Percentiles rank a stretch among this genome's conserved stretches.
Conservation (phyloP, 1,284 basidiomycete genomes). For the Cryptococcus sp. region DNA sequence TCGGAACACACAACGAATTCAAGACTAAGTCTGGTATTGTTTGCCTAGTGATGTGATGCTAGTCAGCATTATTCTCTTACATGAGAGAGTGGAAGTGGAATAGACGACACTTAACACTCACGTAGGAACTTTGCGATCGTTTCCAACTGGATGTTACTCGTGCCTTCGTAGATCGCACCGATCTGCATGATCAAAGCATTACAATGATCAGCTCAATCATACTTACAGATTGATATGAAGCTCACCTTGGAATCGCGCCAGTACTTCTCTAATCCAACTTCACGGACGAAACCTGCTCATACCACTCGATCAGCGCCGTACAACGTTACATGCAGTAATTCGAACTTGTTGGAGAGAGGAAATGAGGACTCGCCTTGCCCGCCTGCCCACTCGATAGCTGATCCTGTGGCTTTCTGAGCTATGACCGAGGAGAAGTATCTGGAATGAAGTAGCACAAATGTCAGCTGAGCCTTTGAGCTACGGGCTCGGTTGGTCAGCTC, state of each 20-base stretch:
- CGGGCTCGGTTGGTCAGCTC: conserved; percentile 21
- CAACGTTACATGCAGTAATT: too few species aligned
- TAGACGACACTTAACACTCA: conserved; percentile 24
- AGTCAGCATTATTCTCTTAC: background rate
- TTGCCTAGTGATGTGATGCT: conserved; percentile 11
- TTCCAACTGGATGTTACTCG: conserved; percentile 93
- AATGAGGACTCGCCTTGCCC: conserved; percentile 62
- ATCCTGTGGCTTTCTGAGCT: conserved; percentile 82
- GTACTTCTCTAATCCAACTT: conserved; percentile 91
- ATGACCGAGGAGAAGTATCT: conserved; percentile 79
- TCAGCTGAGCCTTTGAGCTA: background rate
- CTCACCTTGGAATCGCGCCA: conserved; percentile 92
- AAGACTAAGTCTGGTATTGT: conserved; percentile 19
- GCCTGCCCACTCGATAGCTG: conserved; percentile 95
- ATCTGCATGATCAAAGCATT: conserved; percentile 4
- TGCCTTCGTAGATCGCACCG: conserved; percentile 92
- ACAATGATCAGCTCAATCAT: conserved; percentile 6
- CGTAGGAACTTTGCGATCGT: conserved; percentile 88
- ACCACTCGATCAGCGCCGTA: background rate
- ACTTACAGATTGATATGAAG: too few species aligned
- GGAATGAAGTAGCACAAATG: background rate
- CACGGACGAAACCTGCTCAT: conserved; percentile 72
- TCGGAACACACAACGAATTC: too few species aligned
- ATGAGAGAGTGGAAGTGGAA: background rate
- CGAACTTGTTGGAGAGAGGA: too few species aligned